Evolutionary conservation across 768 basidiomycete species (phyloP), one percentile per base, ranked within the genome.

Genomic region (Mycena maculata): DNA sequence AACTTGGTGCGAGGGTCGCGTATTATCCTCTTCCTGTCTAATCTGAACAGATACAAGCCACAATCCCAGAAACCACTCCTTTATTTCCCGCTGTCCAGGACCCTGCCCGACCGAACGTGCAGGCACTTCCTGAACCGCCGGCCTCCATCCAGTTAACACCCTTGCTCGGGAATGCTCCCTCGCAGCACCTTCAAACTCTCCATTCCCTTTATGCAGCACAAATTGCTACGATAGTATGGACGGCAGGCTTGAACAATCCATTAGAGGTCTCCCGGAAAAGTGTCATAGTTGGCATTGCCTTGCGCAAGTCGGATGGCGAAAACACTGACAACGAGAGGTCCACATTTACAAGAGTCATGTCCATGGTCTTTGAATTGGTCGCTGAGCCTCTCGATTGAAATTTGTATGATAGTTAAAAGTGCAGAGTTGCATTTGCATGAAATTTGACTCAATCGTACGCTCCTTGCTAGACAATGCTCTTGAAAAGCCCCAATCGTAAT

Each of bases 161-260:
- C 0, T 78, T 99, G 54, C 84, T 99, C 28, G 96, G 96, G 38
- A 83, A 85, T 63, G 87, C 91, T 3, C 85, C 90, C 1, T 88
- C 92, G 0, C 86, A 89, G 12, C 87, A 92, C 60, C 74, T 89
- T 65, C 89, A 90, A 54, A 89, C 88, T 0, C 78, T 97, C 25
- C 87, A 96, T 74, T 89, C 90, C 38, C 82, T 97, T 0, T 97
- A 96, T 77, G 90, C 89, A 0, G 83, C 90, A n/a, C 96, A 98
- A 72, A 90, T 95, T 48, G 93, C 95, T 1, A 94, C 94, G 0
- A 83, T 96, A 30, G 76, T 96, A 8, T 98, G 95, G 92, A 81
- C 83, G 0, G 73, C 86, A 59, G 83, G 84, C 58, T 75, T 79
- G n/a, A 75, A 82, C 45, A 78, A 72, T 44, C 72, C 78, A 27